A percentile compares a stretch with the other conserved stretches of the same genome.
Evolutionary conservation across 208 protist genomes (phyloP).

Genomic region (Crithidia sp.): DNA sequence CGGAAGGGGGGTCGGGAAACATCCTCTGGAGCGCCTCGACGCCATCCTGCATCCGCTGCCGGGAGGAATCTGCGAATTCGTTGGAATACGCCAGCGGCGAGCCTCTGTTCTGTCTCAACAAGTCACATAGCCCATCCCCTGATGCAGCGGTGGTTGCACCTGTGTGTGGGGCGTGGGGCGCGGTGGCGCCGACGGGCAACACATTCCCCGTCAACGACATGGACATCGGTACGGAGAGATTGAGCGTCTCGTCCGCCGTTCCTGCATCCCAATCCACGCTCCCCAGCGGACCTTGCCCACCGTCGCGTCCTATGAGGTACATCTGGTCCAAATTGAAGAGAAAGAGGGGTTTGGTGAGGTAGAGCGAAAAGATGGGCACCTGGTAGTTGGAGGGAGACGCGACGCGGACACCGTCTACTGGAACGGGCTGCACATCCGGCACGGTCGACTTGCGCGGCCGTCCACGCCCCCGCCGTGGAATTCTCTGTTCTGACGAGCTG

Average conservation of each 20-base stretch:
- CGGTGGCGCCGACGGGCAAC: no score
- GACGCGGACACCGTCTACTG: not conserved
- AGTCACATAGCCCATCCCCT: no score
- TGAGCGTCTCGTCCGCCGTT: no score
- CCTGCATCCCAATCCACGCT: no score
- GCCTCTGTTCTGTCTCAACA: no score
- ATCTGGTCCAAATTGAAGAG: constrained; percentile 66
- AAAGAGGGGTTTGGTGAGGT: constrained; percentile 32
- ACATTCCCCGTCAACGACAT: not conserved
- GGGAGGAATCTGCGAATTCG: no score
- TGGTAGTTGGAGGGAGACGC: constrained; percentile 16
- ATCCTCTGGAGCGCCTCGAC: not conserved
- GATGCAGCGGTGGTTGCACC: no score
- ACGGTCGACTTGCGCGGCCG: not conserved
- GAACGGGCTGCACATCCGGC: not conserved
- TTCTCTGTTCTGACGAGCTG: not conserved
- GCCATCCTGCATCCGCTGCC: no score
- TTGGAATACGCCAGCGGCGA: no score
- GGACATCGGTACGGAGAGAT: no score
- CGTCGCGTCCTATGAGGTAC: constrained; percentile 3
- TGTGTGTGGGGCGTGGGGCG: no score
- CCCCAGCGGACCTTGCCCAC: not conserved
- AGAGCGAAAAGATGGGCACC: constrained; percentile 48
- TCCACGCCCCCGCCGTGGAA: not conserved
- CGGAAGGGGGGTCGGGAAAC: constrained; percentile 4